Evolutionary conservation across 1,284 basidiomycete genomes (phyloP), one percentile per base, ranked within the genome.

Genomic region (Agroathelia rolfsii): DNA sequence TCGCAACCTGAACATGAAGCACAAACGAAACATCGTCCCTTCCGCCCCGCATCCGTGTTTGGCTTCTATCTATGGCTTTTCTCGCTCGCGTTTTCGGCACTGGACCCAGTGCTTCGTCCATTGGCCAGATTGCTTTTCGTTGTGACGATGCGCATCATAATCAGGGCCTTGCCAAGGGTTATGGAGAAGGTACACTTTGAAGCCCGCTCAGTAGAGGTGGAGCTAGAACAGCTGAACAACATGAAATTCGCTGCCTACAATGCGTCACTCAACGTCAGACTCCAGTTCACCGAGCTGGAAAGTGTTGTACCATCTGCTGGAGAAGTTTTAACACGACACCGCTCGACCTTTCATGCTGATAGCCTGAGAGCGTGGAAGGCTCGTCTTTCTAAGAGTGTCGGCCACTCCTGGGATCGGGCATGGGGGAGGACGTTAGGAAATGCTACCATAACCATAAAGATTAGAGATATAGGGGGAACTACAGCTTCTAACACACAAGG

Each of bases 361-460:
- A 65, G 72, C 41, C 64, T 78, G 51, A 63, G 66, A 2, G 66
- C 69, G 11, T 77, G 72, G 74, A 74, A 69, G 45, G 66, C 63
- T 13, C 65, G 75, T 24, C 51, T 83, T 34, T 62, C 62, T 27
- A 66, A 62, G 32, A 75, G 78, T 41, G 58, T 80, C 30, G 63
- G 58, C 10, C 61, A 77, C 36, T 72, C 78, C 24, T 69, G 79
- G 62, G 72, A 79, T 36, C 63, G 71, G 31, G 79, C 77, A 17
- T 69, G 77, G 61, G 78, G 75, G 14, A 64, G 62, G 30, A 74
- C 70, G 25, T 66, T 66, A 37, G 77, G 73, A 16, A 62, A 60
- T 12, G 66, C 66, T 2, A 62, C 61, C 2, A 48, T 80, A 30
- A 58, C 62, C 24, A 50, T 84, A 18, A 64, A 58, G 23, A 47